Base-by-base conservation (phyloP, 179 eudicot species). In the Beta corolliflora region DNA sequence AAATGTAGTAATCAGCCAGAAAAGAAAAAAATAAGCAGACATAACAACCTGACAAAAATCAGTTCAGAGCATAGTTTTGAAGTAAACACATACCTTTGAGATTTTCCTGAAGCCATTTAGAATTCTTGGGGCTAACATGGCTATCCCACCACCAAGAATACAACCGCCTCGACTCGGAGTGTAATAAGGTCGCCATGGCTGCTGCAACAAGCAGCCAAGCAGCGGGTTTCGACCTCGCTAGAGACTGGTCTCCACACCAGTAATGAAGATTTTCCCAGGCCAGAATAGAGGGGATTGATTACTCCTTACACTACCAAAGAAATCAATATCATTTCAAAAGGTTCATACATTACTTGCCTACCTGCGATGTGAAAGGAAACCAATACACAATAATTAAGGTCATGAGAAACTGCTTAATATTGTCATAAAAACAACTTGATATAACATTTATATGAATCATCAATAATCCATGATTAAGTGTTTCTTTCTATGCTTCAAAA, bases 81-180 rank as follows among this genome's bases (percentile, higher is more conserved):
- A 15, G 54, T 46, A 56, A 73, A 50, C 15, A 71, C 19, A 72
- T 73, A 91, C 98, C 98, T 82, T 89, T 93, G 73, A 94, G 94
- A 90, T 94, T 94, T n/a, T 94, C 94, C 85, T 93, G 95, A 78
- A 94, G 98, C 98, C 98, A 94, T 87, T 94, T 94, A 56, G 98
- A 94, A 81, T 93, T 94, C 88, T 91, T 94, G 54, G 98, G 98
- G 84, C 91, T 93, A 69, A 85, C 91, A 85, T 94, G 98, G 85
- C 98, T 94, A 81, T 94, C 98, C 98, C 98, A 94, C 98, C 98
- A 94, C 97, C 98, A 94, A 15, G 98, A 94, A 74, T 91, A 94
- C 86, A 88, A 75, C 65, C 94, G 94, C 77, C 92, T 90, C 12
- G 97, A 90, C 31, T 94, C 98, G 0, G 98, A 92, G 66, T 88